Base-by-base conservation (phyloP, 140 eudicot genomes). In the Ambrosia hybrid region DNA sequence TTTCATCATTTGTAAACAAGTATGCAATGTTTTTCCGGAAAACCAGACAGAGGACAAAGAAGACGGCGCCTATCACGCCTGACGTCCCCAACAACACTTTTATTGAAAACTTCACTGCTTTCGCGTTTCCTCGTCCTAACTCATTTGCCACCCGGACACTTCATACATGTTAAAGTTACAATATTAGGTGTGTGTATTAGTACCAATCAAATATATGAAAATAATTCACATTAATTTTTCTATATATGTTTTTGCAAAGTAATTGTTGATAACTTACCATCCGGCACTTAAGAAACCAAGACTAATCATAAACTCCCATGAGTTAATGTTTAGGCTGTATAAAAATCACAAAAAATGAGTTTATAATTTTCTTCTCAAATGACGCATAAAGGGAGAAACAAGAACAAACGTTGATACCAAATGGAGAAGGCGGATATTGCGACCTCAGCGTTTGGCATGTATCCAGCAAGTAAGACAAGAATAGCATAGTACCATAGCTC, bases 91-190 rank as follows among this genome's bases (percentile, higher is more conserved):
- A 41, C 46, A 41, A 41, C 46, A 41, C 46, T 41, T 41, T 41
- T 41, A 41, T 41, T 5, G 46, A 41, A 41, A 41, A 41, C 46
- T 41, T 41, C 46, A 41, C 46, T 41, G 46, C 46, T 41, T 41
- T 41, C 2, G 89, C 96, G 57, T 87, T 82, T 48, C 95, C 95
- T 77, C 77, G 75, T 14, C 96, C 96, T 4, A 90, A 83, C 75
- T 90, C 95, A 76, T 90, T 90, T 6, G 96, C 82, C 77, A 90
- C 89, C 21, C 96, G 82, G 2, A 90, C 96, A 61, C 96, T 90
- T 71, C 21, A 79, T 37, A 65, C 48, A 64, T 52, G 43, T 65
- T 38, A 41, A 11, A 12, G 9, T 51, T 13, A 17, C 36, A 52
- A 64, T 8, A 52, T 5, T 37, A 64, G 0, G 5, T 4, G 8